Evolutionary conservation across 192 early-diverging fungal genomes (phyloP), one percentile per base, ranked within the genome.

Genomic region (Allomyces macrogynus): DNA sequence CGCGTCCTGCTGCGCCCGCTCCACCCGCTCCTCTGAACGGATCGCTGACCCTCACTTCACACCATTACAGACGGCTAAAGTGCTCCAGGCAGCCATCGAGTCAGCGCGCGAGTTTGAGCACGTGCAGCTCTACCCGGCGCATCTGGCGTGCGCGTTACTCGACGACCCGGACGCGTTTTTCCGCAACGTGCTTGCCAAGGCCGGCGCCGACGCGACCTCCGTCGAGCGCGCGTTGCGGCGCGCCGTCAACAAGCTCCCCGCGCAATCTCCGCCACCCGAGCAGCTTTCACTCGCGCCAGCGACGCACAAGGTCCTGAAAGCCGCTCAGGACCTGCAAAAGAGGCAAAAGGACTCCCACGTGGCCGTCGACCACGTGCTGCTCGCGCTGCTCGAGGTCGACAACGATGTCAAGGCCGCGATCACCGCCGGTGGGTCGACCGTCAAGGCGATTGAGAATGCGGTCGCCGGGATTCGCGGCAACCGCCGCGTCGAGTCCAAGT

Each of bases 271-370:
- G 1, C 80, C 93, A 8, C 95, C 94, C 0, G 70, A 79, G 1
- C 80, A 89, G 24, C 65, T 93, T 5, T 76, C 80, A 0, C 78
- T 93, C 42, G 77, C 79, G 24, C 76, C 83, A 1, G 74, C 80
- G 62, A 68, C 86, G 23, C 68, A 69, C 43, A 86, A 85, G 54
- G 60, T 89, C 23, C 73, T 96, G 0, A 70, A 81, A 5, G 75
- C 78, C 65, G 91, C 95, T 23, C 84, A 92, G 68, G 85, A 86
- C 60, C 74, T 89, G 61, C 82, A 87, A 72, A 89, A 91, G 68
- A 76, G 78, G 26, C 91, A 93, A 75, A 89, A 90, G 67, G 94
- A 99, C 68, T 82, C 87, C 7, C 88, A 86, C 69, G 76, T 99
- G 49, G 84, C 88, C 8, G 76, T 95, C 20, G 91, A 97, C 72